These are phyloP conservation scores for Solanum habrochaites DNA, from an alignment of 257 asterid species.

Conservation along the genomic window DNA sequence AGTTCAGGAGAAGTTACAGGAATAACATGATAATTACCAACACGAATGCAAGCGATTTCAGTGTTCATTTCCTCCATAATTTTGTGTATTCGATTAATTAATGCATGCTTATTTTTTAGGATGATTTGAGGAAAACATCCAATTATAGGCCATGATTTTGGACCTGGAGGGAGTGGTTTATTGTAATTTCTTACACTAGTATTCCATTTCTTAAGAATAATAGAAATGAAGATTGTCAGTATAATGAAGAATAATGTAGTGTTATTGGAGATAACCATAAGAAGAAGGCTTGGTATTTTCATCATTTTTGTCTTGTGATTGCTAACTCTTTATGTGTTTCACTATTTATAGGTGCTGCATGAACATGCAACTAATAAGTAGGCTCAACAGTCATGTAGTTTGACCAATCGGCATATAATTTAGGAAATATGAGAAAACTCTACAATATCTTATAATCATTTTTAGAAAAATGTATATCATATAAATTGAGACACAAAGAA, in stretches of 20 bases:
- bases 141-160: neutral
- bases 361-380: too few relatives aligned
- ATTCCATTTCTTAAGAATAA: neutral
- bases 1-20: slow-evolving; percentile 14
- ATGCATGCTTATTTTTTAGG: neutral
- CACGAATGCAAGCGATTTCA: slow-evolving; percentile 6
- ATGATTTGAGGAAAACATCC: neutral
- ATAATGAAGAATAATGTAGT: neutral
- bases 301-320: too few relatives aligned
- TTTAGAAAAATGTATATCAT: too few relatives aligned
- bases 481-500: too few relatives aligned
- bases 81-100: neutral
- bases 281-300: too few relatives aligned
- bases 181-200: neutral
- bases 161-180: slow-evolving; percentile 4
- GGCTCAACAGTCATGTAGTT: too few relatives aligned
- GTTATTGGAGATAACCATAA: neutral
- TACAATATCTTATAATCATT: too few relatives aligned
- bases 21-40: neutral
- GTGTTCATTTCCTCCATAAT: slow-evolving; percentile 9
- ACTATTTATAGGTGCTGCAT: too few relatives aligned
- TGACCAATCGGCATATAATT: too few relatives aligned
- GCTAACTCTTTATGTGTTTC: too few relatives aligned
- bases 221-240: neutral
- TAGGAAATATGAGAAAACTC: too few relatives aligned